phyloP scores from a whole-genome alignment of 2,329 filamentous ascomycete species.

The Intubia oerlemansii region DNA sequence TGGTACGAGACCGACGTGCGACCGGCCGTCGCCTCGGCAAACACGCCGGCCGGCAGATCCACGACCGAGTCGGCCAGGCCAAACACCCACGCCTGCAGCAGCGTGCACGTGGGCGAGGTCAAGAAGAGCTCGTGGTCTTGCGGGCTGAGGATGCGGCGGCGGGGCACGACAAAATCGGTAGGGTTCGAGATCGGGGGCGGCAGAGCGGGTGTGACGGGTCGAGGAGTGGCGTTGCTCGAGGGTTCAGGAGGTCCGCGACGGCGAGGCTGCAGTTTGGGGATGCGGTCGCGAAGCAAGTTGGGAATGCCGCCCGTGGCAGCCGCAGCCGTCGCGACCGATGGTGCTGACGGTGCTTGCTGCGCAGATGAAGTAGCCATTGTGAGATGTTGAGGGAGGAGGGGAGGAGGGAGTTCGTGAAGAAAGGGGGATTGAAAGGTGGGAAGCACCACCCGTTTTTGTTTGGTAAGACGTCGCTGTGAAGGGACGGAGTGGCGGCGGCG shows the following conservation, averaged over 20 bases:
- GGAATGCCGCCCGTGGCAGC: conserved; percentile 14
- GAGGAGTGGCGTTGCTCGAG: conserved; percentile 35
- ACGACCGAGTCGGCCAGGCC: conserved; percentile 63
- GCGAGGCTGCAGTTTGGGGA: conserved; percentile 48
- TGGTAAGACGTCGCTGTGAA: too few species aligned
- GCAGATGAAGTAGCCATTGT: too few species aligned
- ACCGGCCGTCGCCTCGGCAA: conserved; percentile 12
- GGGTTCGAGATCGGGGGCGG: conserved; percentile 26
- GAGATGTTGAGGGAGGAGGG: too few species aligned
- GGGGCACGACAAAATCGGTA: conserved; percentile 38
- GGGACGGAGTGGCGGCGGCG: too few species aligned
- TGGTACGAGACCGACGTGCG: background rate
- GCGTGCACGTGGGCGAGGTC: conserved; percentile 48
- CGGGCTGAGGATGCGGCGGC: conserved; percentile 59
- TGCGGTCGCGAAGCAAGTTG: conserved; percentile 28
- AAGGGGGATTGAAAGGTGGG: too few species aligned
- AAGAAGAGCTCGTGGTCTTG: conserved; percentile 69
- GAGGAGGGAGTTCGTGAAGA: too few species aligned
- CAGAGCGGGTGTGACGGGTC: conserved; percentile 56
- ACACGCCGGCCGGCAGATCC: conserved; percentile 23
- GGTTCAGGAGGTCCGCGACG: conserved; percentile 28
- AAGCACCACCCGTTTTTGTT: too few species aligned
- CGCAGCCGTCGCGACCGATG: conserved; percentile 1
- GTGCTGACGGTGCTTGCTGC: too few species aligned
- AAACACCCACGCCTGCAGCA: conserved; percentile 74